Base-by-base conservation (phyloP, 768 basidiomycete genomes). In the Lactarius sanguifluus region DNA sequence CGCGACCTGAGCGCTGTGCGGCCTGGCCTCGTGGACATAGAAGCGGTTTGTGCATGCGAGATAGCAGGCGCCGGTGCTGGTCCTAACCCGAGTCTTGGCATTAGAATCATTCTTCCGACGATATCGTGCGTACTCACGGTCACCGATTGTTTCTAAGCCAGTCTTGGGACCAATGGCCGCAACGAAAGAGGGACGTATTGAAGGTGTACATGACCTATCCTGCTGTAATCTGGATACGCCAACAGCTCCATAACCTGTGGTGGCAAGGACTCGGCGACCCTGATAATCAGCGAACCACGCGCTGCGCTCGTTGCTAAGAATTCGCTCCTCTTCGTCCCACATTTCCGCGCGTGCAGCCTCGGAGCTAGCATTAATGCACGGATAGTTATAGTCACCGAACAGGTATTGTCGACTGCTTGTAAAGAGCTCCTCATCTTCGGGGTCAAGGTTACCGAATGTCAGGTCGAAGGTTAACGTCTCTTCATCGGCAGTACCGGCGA, bases 351-450 rank as follows among this genome's bases (percentile, higher is more conserved):
- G 79, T 23, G 90, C 91, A 20, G 76, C 71, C 76, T 95, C 92
- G 30, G 88, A 86, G 77, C 91, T 94, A 57, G 92, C 90, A 72
- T 96, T 95, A 67, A 95, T 87, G 63, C 85, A 86, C 0, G 94
- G 95, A 74, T 96, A 96, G 72, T 91, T 85, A 74, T 94, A 94
- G 77, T 96, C 91, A 5, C 94, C 94, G 71, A 94, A 98, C 30
- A 96, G 81, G 67, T 93, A 91, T 70, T 84, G 81, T 74, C 85
- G 85, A 75, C 92, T 89, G 45, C 94, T 83, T 34, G 78, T 81
- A 72, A 89, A 98, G 60, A 96, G 76, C 69, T 81, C 80, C 71
- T 97, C 96, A 72, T 92, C 90, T 28, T 76, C 85, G 2, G 85
- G 85, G 66, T 88, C 84, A n/a, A 82, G 75, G 43, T 86, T 86